phyloP scores from a whole-genome alignment of 129 eudicot species.

The Tagetes erecta region DNA sequence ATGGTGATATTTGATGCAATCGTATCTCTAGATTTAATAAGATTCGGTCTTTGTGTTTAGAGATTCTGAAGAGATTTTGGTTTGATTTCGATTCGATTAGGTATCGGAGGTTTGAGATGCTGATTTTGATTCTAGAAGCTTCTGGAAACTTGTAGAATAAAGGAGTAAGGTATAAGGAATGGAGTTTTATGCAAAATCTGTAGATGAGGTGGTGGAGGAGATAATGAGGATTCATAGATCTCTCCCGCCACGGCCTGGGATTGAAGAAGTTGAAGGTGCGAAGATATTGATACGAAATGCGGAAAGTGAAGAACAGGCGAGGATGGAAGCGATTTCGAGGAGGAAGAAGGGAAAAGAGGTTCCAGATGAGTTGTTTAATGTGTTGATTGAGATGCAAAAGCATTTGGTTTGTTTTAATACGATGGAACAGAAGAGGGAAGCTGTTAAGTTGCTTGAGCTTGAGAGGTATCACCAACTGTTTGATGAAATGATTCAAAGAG shows the following conservation, averaged over 20 bases:
- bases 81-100: not conserved
- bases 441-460: conserved; percentile 66
- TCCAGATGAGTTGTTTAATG: conserved; percentile 60
- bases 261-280: conserved; percentile 86
- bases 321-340: conserved; percentile 58
- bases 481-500: conserved; percentile 88
- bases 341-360: conserved; percentile 49
- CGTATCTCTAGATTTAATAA: not conserved
- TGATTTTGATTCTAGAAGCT: conserved; percentile 5
- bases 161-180: conserved; percentile 19
- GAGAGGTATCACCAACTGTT: conserved; percentile 54
- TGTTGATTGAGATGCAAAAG: conserved; percentile 72
- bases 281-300: conserved; percentile 56
- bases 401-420: conserved; percentile 50
- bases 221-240: conserved; percentile 71
- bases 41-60: not conserved
- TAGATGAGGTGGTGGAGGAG: conserved; percentile 70
- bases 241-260: conserved; percentile 66
- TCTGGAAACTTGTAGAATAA: conserved; percentile 6
- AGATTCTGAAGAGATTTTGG: conserved; percentile 4
- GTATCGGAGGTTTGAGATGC: not conserved
- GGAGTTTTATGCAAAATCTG: conserved; percentile 48
- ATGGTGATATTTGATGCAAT: not conserved
- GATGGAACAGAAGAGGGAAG: conserved; percentile 69
- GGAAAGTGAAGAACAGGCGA: conserved; percentile 55